phyloP scores from a whole-genome alignment of 441 rosid genomes.

The Gossypium lobatum region DNA sequence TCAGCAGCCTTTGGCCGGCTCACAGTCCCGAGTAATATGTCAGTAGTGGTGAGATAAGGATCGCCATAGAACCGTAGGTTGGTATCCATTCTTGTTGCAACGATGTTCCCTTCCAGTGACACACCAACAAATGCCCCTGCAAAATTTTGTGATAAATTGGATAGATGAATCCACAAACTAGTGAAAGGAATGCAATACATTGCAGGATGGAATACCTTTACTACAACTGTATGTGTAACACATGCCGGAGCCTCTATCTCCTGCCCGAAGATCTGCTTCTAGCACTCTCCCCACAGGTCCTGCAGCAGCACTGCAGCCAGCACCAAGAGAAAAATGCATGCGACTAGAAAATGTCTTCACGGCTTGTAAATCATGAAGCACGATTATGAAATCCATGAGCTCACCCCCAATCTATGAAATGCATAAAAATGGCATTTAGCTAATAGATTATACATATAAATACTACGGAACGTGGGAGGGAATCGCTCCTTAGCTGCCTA shows the following conservation, averaged over 20 bases:
- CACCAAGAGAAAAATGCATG: constrained; percentile 92
- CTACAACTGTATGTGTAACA: constrained; percentile 96
- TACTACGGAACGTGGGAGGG: not conserved
- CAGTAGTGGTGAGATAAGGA: constrained; percentile 71
- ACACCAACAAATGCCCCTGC: constrained; percentile 93
- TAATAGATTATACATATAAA: not conserved
- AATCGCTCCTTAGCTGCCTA: not conserved
- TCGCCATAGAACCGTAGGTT: constrained; percentile 86
- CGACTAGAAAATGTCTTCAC: constrained; percentile 93
- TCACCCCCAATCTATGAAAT: constrained; percentile 76
- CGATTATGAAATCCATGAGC: constrained; percentile 84
- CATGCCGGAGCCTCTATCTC: constrained; percentile 90
- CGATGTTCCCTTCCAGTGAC: constrained; percentile 84
- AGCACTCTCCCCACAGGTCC: constrained; percentile 95
- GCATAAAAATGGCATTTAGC: not conserved
- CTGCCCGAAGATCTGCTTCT: constrained; percentile 94
- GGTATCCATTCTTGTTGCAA: constrained; percentile 72
- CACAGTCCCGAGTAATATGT: constrained; percentile 74
- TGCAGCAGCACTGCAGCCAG: constrained; percentile 95
- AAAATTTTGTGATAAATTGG: constrained; percentile 13
- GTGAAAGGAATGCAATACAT: not conserved
- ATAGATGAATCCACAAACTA: not conserved
- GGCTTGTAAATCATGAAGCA: constrained; percentile 81
- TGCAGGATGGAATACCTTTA: constrained; percentile 47
- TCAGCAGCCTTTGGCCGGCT: constrained; percentile 83